Evolutionary conservation across 129 eudicot genomes (phyloP), one percentile per base, ranked within the genome.

Genomic region (Arctium minus): DNA sequence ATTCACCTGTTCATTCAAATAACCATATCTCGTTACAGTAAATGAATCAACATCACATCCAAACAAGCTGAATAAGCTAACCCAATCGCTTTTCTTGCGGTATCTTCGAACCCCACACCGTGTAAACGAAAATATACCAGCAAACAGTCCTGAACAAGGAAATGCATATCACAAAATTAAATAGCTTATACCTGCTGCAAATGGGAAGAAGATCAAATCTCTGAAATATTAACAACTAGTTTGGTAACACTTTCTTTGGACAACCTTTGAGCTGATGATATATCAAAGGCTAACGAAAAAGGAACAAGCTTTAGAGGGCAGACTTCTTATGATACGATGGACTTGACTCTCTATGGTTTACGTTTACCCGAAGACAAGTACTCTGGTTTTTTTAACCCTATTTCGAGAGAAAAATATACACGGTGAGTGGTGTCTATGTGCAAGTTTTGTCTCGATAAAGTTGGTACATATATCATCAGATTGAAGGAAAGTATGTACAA

Each of bases 71-170:
- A 64, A 77, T 4, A 56, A 38, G 79, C 94, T 91, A 70, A 92
- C 98, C 98, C 93, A 89, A 74, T 94, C 98, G 53, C 82, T 85
- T 84, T 82, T 80, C 70, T 84, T 75, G 64, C 98, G 94, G 83
- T 94, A 92, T 79, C 91, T 91, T 87, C 79, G 91, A 18, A 92
- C 35, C 84, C 93, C 92, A 83, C 98, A 94, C 15, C 88, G 88
- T 48, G 97, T 87, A 65, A 87, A 82, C 4, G 96, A 87, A 87
- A 92, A 92, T 11, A 92, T 80, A 69, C 97, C 98, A 71, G 93
- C 96, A 91, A 94, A 89, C 9, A 94, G 81, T 40, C 96, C 98
- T 94, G 62, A 38, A 82, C 50, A 70, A 6, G 29, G 15, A 4
- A 73, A 74, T 7, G 39, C 18, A 71, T 69, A n/a, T 35, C 70